phyloP scores from a whole-genome alignment of 2,329 filamentous ascomycete genomes.

The Talaromyces funiculosus region DNA sequence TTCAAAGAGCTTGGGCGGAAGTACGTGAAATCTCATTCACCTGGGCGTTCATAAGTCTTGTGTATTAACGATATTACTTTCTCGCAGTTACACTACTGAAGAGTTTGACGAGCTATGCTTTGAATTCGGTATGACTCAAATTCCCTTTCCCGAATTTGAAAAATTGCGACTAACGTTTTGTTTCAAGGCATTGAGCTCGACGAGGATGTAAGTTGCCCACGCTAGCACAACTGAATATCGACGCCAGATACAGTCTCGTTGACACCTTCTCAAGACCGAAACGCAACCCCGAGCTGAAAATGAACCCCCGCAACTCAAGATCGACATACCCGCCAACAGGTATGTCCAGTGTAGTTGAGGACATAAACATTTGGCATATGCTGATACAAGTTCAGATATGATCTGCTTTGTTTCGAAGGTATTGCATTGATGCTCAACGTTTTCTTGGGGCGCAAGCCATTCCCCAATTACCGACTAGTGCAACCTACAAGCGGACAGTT shows the following conservation, averaged over 20 bases:
- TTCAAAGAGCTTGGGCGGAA: slow-evolving; percentile 87
- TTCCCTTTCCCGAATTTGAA: slow-evolving; percentile 12
- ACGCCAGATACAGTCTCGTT: slow-evolving; percentile 10
- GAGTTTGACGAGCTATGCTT: slow-evolving; percentile 98
- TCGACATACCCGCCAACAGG: slow-evolving; percentile 94
- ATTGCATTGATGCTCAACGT: slow-evolving; percentile 94
- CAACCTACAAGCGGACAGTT: slow-evolving; percentile 67
- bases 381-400: slow-evolving; percentile 48
- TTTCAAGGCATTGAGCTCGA: slow-evolving; percentile 75
- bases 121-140: slow-evolving; percentile 67
- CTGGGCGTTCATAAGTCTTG: not conserved
- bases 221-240: not conserved
- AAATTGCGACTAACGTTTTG: slow-evolving; percentile 25
- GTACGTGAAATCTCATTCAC: slow-evolving; percentile 45
- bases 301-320: slow-evolving; percentile 89
- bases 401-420: slow-evolving; percentile 96
- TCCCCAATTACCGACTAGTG: slow-evolving; percentile 74
- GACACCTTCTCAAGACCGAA: slow-evolving; percentile 51
- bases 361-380: slow-evolving; percentile 7
- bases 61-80: slow-evolving; percentile 7
- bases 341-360: slow-evolving; percentile 43
- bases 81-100: slow-evolving; percentile 71
- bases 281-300: slow-evolving; percentile 69
- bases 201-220: slow-evolving; percentile 62
- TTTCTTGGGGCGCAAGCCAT: slow-evolving; percentile 69